A percentile compares a stretch with the other conserved stretches of the same genome.
Conservation (phyloP, 768 basidiomycete genomes). For the Stropharia rugosoannulata region DNA sequence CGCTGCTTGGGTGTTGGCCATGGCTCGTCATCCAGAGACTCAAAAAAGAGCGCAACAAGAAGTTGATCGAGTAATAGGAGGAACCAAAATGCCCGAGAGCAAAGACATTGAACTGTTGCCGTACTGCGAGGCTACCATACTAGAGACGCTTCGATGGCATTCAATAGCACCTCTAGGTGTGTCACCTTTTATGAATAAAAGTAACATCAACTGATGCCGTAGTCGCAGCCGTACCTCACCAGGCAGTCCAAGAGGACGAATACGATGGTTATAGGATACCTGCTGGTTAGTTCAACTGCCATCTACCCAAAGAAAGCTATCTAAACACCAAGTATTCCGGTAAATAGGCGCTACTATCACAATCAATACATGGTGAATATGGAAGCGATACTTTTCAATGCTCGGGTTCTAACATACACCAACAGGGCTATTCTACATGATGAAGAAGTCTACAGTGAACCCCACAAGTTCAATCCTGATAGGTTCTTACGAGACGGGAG, state of each 20-base stretch:
- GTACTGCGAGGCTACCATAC: constrained; percentile 40
- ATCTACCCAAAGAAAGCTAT: background rate
- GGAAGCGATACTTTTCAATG: background rate
- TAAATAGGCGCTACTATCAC: constrained; percentile 24
- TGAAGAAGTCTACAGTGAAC: constrained; percentile 47
- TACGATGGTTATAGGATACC: constrained; percentile 27
- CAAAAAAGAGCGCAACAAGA: constrained; percentile 43
- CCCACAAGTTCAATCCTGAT: constrained; percentile 54
- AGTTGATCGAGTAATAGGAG: constrained; percentile 40
- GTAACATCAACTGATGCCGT: background rate
- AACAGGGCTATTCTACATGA: constrained; percentile 47
- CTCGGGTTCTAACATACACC: background rate
- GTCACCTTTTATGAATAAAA: background rate
- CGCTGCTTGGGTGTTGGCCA: constrained; percentile 28
- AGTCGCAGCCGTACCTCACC: constrained; percentile 31
- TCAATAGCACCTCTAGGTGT: constrained; percentile 35
- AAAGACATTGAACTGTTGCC: constrained; percentile 36
- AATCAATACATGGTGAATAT: constrained; percentile 25
- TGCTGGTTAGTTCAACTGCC: constrained; percentile 13
- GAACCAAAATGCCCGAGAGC: constrained; percentile 39
- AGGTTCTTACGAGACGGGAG: constrained; percentile 39
- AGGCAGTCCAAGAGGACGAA: constrained; percentile 31
- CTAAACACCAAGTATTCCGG: background rate
- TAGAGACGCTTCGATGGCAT: constrained; percentile 43
- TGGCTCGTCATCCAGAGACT: constrained; percentile 39